These are phyloP conservation scores for Sextonia rubra DNA, from an alignment of 164 flowering plant genomes.

Conservation along the genomic window DNA sequence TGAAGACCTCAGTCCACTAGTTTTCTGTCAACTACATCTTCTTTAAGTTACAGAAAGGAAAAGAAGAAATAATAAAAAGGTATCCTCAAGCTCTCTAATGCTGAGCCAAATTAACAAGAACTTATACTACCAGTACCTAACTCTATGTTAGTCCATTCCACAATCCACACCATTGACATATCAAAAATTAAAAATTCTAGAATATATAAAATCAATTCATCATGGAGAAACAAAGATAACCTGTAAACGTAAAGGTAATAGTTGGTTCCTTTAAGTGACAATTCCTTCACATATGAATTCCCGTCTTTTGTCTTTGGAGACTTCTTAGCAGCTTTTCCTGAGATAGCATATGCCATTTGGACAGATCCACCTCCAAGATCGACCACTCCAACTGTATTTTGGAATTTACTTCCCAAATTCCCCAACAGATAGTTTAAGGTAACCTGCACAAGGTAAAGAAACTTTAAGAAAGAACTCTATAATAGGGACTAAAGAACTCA, in stretches of 20 bases:
- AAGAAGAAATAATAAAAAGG: no score
- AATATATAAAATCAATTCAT: neutral
- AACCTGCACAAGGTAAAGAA: slow-evolving; percentile 42
- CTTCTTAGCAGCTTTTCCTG: slow-evolving; percentile 65
- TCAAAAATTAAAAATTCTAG: neutral
- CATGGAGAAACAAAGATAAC: slow-evolving; percentile 25
- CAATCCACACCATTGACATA: neutral
- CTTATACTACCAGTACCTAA: neutral
- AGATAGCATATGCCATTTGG: slow-evolving; percentile 97
- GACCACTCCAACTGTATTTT: slow-evolving; percentile 84
- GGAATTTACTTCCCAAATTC: slow-evolving; percentile 61
- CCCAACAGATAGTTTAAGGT: slow-evolving; percentile 83
- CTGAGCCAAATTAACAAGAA: neutral
- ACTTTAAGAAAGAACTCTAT: slow-evolving; percentile 1
- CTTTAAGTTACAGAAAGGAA: no score
- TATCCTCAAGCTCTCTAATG: neutral
- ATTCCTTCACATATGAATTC: slow-evolving; percentile 75
- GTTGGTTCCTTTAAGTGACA: slow-evolving; percentile 62
- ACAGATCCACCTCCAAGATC: slow-evolving; percentile 99
- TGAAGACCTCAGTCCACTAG: no score
- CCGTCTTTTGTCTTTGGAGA: slow-evolving; percentile 64
- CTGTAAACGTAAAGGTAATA: slow-evolving; percentile 95
- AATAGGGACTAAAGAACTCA: neutral
- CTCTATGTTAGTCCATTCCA: neutral
- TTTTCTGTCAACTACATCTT: no score